phyloP scores from a whole-genome alignment of 23 red algal genomes.

The Pyropia haitanensis region DNA sequence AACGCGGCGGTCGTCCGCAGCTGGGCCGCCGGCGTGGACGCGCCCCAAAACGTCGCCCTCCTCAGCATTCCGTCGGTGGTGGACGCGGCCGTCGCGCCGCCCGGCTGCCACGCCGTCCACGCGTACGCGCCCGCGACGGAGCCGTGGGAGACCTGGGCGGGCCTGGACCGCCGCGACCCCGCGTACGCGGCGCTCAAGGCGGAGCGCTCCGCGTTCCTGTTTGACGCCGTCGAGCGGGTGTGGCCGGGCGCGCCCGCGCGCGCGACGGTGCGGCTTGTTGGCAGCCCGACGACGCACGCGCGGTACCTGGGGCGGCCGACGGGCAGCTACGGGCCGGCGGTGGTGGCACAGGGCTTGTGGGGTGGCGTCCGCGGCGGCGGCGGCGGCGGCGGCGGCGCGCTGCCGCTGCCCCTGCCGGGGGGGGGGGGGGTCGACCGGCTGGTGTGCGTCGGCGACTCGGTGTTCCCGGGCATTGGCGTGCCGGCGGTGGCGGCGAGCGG shows the following conservation, averaged over 20 bases:
- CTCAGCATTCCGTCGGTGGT: conserved; percentile 62
- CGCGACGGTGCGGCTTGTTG: conserved; percentile 25
- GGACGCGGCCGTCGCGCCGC: conserved; percentile 28
- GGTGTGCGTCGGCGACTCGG: conserved; percentile 61
- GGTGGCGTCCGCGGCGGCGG: no score
- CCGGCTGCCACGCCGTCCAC: conserved; percentile 57
- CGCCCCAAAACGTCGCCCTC: conserved; percentile 63
- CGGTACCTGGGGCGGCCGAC: conserved; percentile 32
- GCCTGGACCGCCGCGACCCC: conserved; percentile 10
- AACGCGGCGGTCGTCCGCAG: conserved; percentile 18
- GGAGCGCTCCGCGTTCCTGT: conserved; percentile 27
- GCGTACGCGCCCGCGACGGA: conserved; percentile 87
- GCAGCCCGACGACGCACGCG: conserved; percentile 57
- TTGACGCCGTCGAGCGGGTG: conserved; percentile 35
- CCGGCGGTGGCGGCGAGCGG: conserved; percentile 3
- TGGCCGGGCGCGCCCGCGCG: conserved; percentile 21
- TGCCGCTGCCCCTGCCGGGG: conserved; percentile 7
- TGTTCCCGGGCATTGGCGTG: conserved; percentile 65
- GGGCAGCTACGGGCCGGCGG: conserved; percentile 55
- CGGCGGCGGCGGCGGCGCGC: no score
- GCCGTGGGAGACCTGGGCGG: conserved; percentile 46
- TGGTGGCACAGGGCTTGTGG: background rate
- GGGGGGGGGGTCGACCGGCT: conserved; percentile 39
- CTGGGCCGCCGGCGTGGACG: conserved; percentile 34
- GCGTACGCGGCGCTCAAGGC: conserved; percentile 47